These are phyloP conservation scores for Dalbergia cultrata DNA, from an alignment of 306 rosid genomes.

Conservation along the genomic window DNA sequence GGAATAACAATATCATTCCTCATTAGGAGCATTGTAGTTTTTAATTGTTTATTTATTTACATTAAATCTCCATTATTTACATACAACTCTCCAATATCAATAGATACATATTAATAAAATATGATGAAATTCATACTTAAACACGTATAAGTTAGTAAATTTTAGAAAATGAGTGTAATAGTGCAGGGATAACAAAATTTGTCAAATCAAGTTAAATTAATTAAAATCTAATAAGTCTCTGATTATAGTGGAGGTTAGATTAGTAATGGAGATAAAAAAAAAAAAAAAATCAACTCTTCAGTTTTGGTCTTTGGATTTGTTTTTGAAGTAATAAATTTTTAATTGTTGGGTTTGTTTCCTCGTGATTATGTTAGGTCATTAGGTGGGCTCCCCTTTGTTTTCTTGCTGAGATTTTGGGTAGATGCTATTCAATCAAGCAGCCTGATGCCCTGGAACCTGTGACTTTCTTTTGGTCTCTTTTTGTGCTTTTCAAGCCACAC, in stretches of 20 bases:
- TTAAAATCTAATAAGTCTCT: no score
- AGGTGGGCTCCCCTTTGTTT: conserved; percentile 78
- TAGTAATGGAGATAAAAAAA: neutral
- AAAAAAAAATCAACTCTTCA: neutral
- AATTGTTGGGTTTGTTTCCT: conserved; percentile 44
- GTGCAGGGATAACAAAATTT: no score
- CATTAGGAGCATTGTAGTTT: no score
- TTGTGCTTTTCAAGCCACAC: conserved; percentile 58
- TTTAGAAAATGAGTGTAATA: neutral
- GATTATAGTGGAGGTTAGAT: neutral
- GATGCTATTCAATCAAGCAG: conserved; percentile 52
- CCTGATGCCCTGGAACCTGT: conserved; percentile 61
- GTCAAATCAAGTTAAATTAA: no score
- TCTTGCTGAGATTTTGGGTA: conserved; percentile 66
- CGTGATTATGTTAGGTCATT: conserved; percentile 63
- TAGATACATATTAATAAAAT: no score
- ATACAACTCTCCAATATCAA: no score
- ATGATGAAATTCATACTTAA: no score
- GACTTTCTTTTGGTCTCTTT: conserved; percentile 60
- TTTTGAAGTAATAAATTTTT: conserved; percentile 1
- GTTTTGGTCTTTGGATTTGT: conserved; percentile 28
- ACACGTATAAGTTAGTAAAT: neutral
- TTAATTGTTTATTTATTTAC: no score
- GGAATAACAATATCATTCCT: no score
- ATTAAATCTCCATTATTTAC: no score